phyloP scores from a whole-genome alignment of 2,329 filamentous ascomycete genomes.

The Cordyceps javanica region DNA sequence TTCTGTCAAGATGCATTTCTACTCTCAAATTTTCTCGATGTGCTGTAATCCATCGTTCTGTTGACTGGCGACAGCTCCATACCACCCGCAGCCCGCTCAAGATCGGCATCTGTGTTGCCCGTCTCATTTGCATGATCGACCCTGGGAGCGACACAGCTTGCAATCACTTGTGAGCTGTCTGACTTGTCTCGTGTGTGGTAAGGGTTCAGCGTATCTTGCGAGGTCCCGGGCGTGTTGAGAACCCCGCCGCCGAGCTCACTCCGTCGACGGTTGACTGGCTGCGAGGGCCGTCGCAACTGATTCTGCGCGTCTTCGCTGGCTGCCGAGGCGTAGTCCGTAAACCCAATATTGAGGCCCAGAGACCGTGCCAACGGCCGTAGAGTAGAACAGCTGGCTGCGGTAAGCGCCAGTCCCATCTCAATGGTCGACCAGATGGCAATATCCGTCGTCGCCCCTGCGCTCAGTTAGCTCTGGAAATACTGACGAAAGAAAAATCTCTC shows the following conservation, averaged over 20 bases:
- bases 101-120: not conserved
- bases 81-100: not conserved
- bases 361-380: conserved; percentile 30
- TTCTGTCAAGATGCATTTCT: not conserved
- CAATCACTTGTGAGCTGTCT: not conserved
- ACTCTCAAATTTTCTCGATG: not conserved
- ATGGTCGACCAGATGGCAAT: conserved; percentile 41
- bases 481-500: not conserved
- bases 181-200: not conserved
- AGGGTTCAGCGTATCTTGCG: conserved; percentile 7
- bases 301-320: not conserved
- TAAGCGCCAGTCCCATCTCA: conserved; percentile 38
- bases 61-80: not conserved
- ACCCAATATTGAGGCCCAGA: conserved; percentile 1
- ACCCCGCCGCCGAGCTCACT: not conserved
- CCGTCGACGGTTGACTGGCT: not conserved
- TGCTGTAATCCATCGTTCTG: not conserved
- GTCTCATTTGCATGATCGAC: not conserved
- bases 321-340: not conserved
- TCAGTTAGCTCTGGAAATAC: not conserved
- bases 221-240: not conserved
- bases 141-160: not conserved
- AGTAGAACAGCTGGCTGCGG: conserved; percentile 36
- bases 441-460: conserved; percentile 27
- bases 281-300: not conserved